A percentile compares a stretch with the other conserved stretches of the same genome.
These are phyloP conservation scores for Cicer yamashitae DNA, from an alignment of 306 rosid species.

Conservation along the genomic window DNA sequence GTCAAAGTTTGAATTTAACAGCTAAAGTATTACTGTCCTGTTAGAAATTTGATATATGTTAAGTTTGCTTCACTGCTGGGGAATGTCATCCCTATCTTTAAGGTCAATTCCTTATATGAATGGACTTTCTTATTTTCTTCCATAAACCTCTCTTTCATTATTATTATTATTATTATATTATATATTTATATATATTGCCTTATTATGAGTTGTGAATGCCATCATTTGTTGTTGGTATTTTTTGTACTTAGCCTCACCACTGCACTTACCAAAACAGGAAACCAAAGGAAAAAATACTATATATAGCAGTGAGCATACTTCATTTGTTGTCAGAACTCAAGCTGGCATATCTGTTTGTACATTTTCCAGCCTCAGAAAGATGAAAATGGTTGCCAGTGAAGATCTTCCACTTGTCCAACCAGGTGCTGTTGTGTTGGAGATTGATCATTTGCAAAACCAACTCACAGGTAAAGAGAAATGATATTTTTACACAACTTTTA, in stretches of 20 bases:
- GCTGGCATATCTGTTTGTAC: conserved; percentile 20
- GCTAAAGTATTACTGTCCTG: conserved; percentile 43
- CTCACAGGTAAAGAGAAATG: conserved; percentile 54
- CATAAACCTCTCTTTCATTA: conserved; percentile 24
- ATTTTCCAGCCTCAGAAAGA: conserved; percentile 19
- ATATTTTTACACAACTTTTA: no score
- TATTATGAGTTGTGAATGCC: conserved; percentile 13
- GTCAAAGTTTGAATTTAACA: conserved; percentile 48
- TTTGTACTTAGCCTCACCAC: conserved; percentile 14
- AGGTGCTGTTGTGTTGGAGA: conserved; percentile 70
- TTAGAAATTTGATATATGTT: conserved; percentile 36
- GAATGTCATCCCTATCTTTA: conserved; percentile 57
- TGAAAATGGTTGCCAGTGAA: conserved; percentile 61
- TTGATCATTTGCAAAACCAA: conserved; percentile 72
- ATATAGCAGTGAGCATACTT: conserved; percentile 31
- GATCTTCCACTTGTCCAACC: conserved; percentile 58
- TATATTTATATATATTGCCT: conserved; percentile 11
- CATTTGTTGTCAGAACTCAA: conserved; percentile 28
- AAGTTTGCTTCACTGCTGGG: conserved; percentile 61
- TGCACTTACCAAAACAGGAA: conserved; percentile 15
- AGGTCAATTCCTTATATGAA: conserved; percentile 63
- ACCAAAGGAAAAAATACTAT: conserved; percentile 30
- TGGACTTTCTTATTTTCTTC: conserved; percentile 51
- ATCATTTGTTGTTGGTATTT: conserved; percentile 37
- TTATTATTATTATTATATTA: not conserved